Base-by-base conservation (phyloP, 139 green algal species). In the Coelastrella sp. region DNA sequence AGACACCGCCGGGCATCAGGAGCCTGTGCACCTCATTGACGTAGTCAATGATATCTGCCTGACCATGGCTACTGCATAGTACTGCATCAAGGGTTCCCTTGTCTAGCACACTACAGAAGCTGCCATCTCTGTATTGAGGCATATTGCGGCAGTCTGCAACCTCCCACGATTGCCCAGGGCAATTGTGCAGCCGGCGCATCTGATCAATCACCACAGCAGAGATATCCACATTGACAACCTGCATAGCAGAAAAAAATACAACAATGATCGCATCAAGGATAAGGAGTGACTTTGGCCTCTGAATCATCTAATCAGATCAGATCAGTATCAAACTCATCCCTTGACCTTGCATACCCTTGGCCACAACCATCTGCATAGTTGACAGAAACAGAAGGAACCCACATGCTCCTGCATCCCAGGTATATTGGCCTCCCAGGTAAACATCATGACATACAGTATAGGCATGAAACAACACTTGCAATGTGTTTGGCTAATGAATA, bases 91-190 rank as follows among this genome's bases (percentile, higher is more conserved):
- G 53, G 0, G 86, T 89, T 32, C 86, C 71, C 71, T 83, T 83
- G 72, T 83, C 71, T 40, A 87, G 40, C 38, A 81, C 72, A 11
- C 57, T 64, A 19, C 37, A 59, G 48, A 83, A 87, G 41, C 17
- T 43, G 66, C n/a, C 11, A 37, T 86, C 80, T 5, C 7, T 6
- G 6, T 79, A 79, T 17, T 85, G 45, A 1, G 63, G 53, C 86
- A 89, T 89, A 45, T 32, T 64, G 30, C 86, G 37, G 81, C 86
- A 89, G 59, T 89, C 86, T 1, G 80, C 86, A 7, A 89, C 86
- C 72, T 87, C 45, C 37, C 84, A 89, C 0, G 80, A 35, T 32
- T 87, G 63, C 30, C 57, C 37, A 25, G 30, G 17, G 7, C n/a
- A 6, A 17, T 1, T 11, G 41, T 59, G 43, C 57, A 77, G 43